Conservation (phyloP, 208 protist genomes). For the Leishmania mexicana region DNA sequence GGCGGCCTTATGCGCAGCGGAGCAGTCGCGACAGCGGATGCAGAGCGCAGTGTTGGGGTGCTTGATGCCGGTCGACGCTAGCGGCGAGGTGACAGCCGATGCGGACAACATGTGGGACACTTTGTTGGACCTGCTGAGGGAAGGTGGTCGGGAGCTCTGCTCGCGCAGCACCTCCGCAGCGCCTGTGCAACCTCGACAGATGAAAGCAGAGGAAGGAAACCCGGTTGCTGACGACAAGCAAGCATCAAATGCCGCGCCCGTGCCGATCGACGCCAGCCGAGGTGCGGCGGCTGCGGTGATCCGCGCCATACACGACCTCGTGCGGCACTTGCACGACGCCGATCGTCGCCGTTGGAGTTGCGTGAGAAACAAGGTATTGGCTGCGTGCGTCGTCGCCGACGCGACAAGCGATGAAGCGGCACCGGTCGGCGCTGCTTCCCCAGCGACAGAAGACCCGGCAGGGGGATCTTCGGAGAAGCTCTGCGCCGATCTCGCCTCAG, state of each 20-base stretch:
- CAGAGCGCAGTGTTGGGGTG: conserved; percentile 10
- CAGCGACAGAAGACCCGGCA: not conserved
- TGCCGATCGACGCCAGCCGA: not conserved
- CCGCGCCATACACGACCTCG: conserved; percentile 3
- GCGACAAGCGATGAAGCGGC: not conserved
- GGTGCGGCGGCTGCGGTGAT: conserved; percentile 14
- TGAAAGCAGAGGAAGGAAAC: not conserved
- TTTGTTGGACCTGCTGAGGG: not conserved
- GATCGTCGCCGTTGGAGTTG: conserved; percentile 11
- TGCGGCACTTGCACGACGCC: conserved; percentile 9
- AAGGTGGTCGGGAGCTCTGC: not conserved
- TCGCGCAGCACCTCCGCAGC: not conserved
- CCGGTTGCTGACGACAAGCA: not conserved
- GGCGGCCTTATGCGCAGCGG: conserved; percentile 2
- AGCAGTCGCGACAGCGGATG: conserved; percentile 12
- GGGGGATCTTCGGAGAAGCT: not conserved
- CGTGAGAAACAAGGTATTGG: conserved; percentile 3
- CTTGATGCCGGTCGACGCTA: not conserved
- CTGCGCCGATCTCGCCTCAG: conserved; percentile 8
- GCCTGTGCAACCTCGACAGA: not conserved
- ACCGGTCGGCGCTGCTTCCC: not conserved
- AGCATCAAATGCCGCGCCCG: not conserved
- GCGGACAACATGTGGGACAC: not conserved
- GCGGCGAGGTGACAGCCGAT: not conserved
- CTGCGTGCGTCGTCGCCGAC: not conserved